phyloP scores from a whole-genome alignment of 495 filamentous ascomycete genomes.

The Aspergillus panamensis region DNA sequence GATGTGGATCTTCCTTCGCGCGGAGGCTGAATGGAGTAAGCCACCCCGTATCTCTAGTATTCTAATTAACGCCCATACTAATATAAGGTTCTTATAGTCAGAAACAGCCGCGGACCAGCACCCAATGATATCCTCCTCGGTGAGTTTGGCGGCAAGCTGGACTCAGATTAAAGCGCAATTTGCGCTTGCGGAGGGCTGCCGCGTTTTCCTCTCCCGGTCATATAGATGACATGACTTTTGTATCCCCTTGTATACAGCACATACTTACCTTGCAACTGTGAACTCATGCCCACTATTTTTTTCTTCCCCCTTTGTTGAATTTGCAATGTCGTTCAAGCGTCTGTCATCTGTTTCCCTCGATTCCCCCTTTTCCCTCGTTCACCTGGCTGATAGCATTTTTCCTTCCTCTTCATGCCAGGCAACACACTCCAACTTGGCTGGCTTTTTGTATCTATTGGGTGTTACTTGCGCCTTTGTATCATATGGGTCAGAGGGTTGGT shows the following conservation, averaged over 20 bases:
- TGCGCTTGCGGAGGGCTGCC: not conserved
- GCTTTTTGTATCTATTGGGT: not conserved
- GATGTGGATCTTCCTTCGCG: conserved; percentile 95
- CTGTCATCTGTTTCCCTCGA: conserved; percentile 3
- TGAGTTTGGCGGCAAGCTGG: conserved; percentile 50
- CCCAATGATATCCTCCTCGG: conserved; percentile 54
- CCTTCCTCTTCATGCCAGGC: not conserved
- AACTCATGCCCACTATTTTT: conserved; percentile 8
- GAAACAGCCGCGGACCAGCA: conserved; percentile 51
- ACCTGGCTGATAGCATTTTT: not conserved
- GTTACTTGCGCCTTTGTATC: not conserved
- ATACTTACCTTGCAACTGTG: conserved; percentile 12
- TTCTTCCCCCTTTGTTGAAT: conserved; percentile 4
- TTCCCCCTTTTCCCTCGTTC: not conserved
- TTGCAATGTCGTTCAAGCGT: conserved; percentile 6
- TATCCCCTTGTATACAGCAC: conserved; percentile 16
- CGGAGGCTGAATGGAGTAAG: conserved; percentile 87
- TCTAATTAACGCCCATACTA: conserved; percentile 19
- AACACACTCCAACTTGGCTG: not conserved
- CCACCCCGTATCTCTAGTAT: conserved; percentile 12
- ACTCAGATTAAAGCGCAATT: conserved; percentile 42
- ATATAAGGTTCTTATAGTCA: conserved; percentile 38
- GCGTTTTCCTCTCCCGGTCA: not conserved
- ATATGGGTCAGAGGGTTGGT: not conserved
- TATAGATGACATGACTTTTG: conserved; percentile 23